Conservation (phyloP, 1,284 basidiomycete species). For the Cystobasidium sp. region DNA sequence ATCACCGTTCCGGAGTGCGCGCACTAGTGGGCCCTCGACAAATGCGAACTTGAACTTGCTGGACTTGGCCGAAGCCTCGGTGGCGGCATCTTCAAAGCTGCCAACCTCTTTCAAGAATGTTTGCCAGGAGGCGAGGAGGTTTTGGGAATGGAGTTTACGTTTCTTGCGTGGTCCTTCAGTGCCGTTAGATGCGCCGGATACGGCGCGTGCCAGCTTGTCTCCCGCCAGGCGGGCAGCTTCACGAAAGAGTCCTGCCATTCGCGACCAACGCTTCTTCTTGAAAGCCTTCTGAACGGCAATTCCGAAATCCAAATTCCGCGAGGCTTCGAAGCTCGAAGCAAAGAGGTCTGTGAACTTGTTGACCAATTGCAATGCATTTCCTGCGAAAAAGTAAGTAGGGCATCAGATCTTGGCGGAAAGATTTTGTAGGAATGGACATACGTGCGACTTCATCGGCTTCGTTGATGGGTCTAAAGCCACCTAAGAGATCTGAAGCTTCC, state of each 20-base stretch:
- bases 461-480: slow-evolving; percentile 94
- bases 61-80: slow-evolving; percentile 66
- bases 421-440: slow-evolving; percentile 38
- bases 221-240: slow-evolving; percentile 62
- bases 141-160: slow-evolving; percentile 53
- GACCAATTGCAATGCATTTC: slow-evolving; percentile 77
- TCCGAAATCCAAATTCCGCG: slow-evolving; percentile 87
- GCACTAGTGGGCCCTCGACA: slow-evolving; percentile 94
- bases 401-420: neutral
- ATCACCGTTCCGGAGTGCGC: slow-evolving; percentile 83
- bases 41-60: slow-evolving; percentile 92
- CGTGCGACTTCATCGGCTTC: slow-evolving; percentile 55
- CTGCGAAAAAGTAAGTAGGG: slow-evolving; percentile 59
- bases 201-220: neutral
- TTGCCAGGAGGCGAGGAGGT: slow-evolving; percentile 66
- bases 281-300: slow-evolving; percentile 82
- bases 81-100: slow-evolving; percentile 83
- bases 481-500: slow-evolving; percentile 90
- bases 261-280: slow-evolving; percentile 80
- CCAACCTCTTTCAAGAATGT: slow-evolving; percentile 72
- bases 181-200: neutral
- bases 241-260: slow-evolving; percentile 81
- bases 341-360: slow-evolving; percentile 82
- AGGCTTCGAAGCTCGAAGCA: slow-evolving; percentile 82
- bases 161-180: slow-evolving; percentile 52